Evolutionary conservation across 2,329 filamentous ascomycete species (phyloP), one percentile per base, ranked within the genome.

Genomic region (Aspergillus aculeatinus): DNA sequence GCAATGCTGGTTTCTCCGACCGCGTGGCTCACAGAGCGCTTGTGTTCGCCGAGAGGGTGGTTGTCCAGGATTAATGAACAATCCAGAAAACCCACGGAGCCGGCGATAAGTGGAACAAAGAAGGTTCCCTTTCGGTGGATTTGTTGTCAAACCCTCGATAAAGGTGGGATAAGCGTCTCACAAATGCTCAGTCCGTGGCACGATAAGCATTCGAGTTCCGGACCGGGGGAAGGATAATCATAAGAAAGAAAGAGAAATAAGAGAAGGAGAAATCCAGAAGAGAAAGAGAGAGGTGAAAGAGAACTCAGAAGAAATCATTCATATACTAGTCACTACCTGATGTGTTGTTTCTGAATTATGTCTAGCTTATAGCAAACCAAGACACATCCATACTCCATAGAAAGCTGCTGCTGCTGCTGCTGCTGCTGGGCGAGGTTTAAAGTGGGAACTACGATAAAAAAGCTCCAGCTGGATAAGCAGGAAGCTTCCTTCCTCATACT

Each of bases 61-160:
- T 21, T 9, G 27, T 33, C 53, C 53, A 55, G 53, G 53, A 55
- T 55, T 55, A 55, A 31, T 55, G 53, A 55, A 55, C 11, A 55
- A 55, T 55, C 42, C 53, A 55, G 53, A 55, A 55, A 48, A 55
- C 53, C 39, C 44, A 44, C 53, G 21, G n/a, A 47, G 47, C 27
- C 29, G 48, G 47, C 25, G 44, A 31, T 12, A 48, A 42, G n/a
- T 47, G 53, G 53, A 44, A 44, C 39, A 44, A 44, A 44, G 39
- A 44, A 44, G 39, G 39, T 44, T 44, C 39, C 39, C 39, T 44
- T 16, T 44, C 39, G 39, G 39, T 19, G 39, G 39, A 44, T 44
- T 44, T 44, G 16, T 14, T 23, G n/a, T 33, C 25, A 21, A 47
- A 16, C 23, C 44, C 53, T 55, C 27, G 42, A 48, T 35, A 44